Evolutionary conservation across 179 eudicot species (phyloP).

Genomic region (Amaranthus tricolor): DNA sequence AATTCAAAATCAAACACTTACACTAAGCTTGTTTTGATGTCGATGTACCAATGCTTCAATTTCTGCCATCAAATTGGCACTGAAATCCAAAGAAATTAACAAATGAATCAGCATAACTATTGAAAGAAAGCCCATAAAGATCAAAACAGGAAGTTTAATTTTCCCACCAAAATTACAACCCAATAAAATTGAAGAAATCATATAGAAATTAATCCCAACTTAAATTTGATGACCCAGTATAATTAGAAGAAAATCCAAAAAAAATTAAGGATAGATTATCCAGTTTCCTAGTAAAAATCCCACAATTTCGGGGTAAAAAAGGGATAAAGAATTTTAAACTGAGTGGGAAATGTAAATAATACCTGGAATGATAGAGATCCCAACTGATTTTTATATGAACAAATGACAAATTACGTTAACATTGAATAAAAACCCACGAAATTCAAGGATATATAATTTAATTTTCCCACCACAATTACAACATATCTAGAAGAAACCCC

Average conservation of each 20-base stretch:
- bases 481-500: background rate
- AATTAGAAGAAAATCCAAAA: conserved; percentile 5
- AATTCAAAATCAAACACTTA: conserved; percentile 30
- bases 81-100: conserved; percentile 16
- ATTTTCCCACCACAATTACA: background rate
- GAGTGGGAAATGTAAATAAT: background rate
- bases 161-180: too few species aligned
- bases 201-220: background rate
- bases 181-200: background rate
- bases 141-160: too few species aligned
- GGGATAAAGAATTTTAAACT: background rate
- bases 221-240: background rate
- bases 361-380: conserved; percentile 94
- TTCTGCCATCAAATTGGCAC: conserved; percentile 73
- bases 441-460: background rate
- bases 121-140: background rate
- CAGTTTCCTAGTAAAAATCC: background rate
- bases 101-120: background rate
- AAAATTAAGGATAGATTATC: background rate
- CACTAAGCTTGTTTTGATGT: conserved; percentile 73
- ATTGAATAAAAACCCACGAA: background rate
- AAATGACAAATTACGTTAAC: background rate
- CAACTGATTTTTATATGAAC: conserved; percentile 41
- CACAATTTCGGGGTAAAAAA: background rate
- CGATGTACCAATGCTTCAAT: conserved; percentile 75